Base-by-base conservation (phyloP, 192 early-diverging fungal genomes). In the Podila verticillata region DNA sequence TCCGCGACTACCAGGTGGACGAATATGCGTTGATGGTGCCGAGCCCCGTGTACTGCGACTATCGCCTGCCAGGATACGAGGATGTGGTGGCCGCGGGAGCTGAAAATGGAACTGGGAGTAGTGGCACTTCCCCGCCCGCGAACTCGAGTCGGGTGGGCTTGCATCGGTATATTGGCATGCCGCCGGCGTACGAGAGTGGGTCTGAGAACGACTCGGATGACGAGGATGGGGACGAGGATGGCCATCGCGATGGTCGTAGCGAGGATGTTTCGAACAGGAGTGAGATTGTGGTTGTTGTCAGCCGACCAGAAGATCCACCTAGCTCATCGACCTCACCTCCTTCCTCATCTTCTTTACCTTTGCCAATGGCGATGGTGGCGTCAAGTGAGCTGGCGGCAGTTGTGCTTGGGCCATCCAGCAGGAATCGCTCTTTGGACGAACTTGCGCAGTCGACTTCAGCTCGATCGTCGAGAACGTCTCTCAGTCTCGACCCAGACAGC, bases 1-100 rank as follows among this genome's bases (percentile, higher is more conserved):
- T 80, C 22, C 31, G 70, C 49, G 77, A 80, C 0, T 67, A 54
- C 49, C 70, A 80, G 34, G 29, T 80, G 66, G 77, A 80, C 32
- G 77, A 80, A 29, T 72, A 80, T 31, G 32, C 66, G 7, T 17
- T 80, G 61, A 72, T 44, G 12, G 70, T 80, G 1, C 77, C 77
- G 4, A 80, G 61, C 20, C 77, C 77, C 13, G 77, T 80, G 5
- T 80, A 80, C 30, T 80, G 70, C 15, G 77, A 57, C 24, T 80
- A 80, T 28, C 70, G 77, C 5, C 29, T 80, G n/a, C 77, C 77
- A 0, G 65, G 51, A 15, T 80, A 80, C 30, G 70, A 72, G 0
- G 77, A 80, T 30, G 39, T 44, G 7, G 39, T 79, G 63, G 20
- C 57, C 4, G 57, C 12, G 13, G 62, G 61, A 10, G 15, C 47